Percentiles rank a stretch among this genome's conserved stretches.
Evolutionary conservation across 768 basidiomycete species (phyloP).

Genomic region (Infundibulicybe gibba): DNA sequence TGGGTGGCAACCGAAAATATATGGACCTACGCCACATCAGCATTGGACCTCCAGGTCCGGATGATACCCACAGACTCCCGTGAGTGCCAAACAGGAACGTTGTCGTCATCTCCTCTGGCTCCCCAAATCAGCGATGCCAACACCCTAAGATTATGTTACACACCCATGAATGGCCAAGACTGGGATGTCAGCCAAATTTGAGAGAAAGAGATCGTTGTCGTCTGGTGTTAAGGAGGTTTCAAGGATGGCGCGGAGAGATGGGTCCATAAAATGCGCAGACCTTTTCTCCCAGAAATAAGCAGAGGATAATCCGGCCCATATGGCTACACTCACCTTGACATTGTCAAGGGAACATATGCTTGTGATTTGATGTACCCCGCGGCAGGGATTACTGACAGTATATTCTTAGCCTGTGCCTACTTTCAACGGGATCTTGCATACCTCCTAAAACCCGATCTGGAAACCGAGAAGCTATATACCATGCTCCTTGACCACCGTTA

Average conservation of each 20-base stretch:
- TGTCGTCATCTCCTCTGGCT: conserved; percentile 71
- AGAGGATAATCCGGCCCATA: no score
- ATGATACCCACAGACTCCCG: conserved; percentile 61
- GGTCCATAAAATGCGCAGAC: conserved; percentile 77
- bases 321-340: conserved; percentile 44
- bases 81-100: conserved; percentile 86
- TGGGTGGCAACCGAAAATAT: no score
- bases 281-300: conserved; percentile 20
- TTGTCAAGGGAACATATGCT: conserved; percentile 71
- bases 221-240: conserved; percentile 75
- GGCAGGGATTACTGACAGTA: conserved; percentile 59
- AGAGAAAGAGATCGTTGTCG: conserved; percentile 83
- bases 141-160: conserved; percentile 11
- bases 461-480: conserved; percentile 73
- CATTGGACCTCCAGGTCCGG: conserved; percentile 49
- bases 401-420: background rate
- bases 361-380: conserved; percentile 88
- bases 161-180: conserved; percentile 81
- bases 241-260: conserved; percentile 66
- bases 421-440: conserved; percentile 17
- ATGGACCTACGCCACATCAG: conserved; percentile 45
- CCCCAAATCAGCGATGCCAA: conserved; percentile 1
- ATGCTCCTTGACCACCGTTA: conserved; percentile 89
- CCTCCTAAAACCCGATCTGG: conserved; percentile 73
- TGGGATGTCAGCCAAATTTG: conserved; percentile 69